Base-by-base conservation (phyloP, 345 rosid species). In the Lenwebbia sp. region DNA sequence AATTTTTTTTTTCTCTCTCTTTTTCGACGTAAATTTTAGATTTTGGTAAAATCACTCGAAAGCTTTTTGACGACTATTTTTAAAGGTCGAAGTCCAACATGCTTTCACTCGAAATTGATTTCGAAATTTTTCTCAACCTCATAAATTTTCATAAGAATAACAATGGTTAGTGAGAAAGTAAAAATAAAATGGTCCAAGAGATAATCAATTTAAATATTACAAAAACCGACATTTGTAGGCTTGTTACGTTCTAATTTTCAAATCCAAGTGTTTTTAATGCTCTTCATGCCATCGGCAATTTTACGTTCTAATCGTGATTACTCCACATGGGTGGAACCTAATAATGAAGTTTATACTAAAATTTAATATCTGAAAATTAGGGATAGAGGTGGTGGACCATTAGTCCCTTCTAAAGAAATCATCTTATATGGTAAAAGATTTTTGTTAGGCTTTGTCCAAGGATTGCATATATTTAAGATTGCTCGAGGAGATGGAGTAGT, bases 151-250 rank as follows among this genome's bases (percentile, higher is more conserved):
- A 5, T 5, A 26, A 26, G 30, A 26, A 26, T 5, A 57, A 26
- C 7, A 57, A 26, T 12, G 62, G 14, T 6, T 26, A 57, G 12
- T 26, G 15, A 12, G 7, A 57, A 25, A 57, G 11, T 49, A 3
- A 49, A 10, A 49, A 50, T 3, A 50, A 50, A 10, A 1, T 50
- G 4, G 14, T 50, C 14, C 52, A 11, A 50, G 3, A 2, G 4
- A 49, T 49, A 4, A 57, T 57, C 3, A 11, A 57, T 57, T 57
- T 25, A n/a, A 13, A n/a, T 13, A 58, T 58, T 1, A 13, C 33
- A 13, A 1, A n/a, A 58, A 5, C 4, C 0, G 2, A n/a, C 3
- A 17, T 15, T 3, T 0, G 0, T 15, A 62, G 40, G 75, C 2
- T 6, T 13, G 10, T 62, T 62, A 28, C 1, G 5, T 65, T 62